Evolutionary conservation across 306 rosid genomes (phyloP), one percentile per base, ranked within the genome.

Genomic region (Quercus gilva): DNA sequence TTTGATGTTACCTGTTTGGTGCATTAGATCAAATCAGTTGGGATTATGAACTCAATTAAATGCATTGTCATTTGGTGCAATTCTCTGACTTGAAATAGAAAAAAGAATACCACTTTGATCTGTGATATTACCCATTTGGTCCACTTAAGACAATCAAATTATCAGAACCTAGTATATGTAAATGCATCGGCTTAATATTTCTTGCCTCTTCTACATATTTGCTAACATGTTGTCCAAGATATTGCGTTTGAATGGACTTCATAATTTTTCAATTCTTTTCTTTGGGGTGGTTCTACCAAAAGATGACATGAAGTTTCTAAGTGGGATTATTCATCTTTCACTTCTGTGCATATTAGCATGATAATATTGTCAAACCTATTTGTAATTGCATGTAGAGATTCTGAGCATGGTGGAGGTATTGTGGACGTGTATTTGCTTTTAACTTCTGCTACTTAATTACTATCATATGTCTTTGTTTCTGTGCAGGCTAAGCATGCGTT

Each of bases 401-500:
- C 14, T 5, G 29, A 9, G 45, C 53, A 59, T 67, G 58, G 51
- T 4, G 28, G 20, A 52, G 68, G 41, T 21, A 77, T 61, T 80
- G 18, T 74, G 29, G 15, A 76, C 8, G n/a, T 61, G 70, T 51
- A 26, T 61, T 37, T 9, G 60, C 69, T 28, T 33, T 31, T 67
- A 35, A 67, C 49, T 67, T 9, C 75, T 70, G 52, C 69, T 74
- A 59, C 81, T 79, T 79, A 57, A 69, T 57, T 35, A 61, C 84
- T 76, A n/a, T 59, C 63, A 56, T 35, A 55, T 84, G 82, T 57
- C 51, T 55, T 84, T 86, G 53, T 58, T 86, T 80, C 63, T 64
- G 41, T 79, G 87, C 94, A 92, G 94, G 92, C 86, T 75, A 90
- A 85, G 77, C 92, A 89, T 82, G 89, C 89, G 92, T 82, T 91